Conservation (phyloP, 164 flowering plant species). For the Piper betle region DNA sequence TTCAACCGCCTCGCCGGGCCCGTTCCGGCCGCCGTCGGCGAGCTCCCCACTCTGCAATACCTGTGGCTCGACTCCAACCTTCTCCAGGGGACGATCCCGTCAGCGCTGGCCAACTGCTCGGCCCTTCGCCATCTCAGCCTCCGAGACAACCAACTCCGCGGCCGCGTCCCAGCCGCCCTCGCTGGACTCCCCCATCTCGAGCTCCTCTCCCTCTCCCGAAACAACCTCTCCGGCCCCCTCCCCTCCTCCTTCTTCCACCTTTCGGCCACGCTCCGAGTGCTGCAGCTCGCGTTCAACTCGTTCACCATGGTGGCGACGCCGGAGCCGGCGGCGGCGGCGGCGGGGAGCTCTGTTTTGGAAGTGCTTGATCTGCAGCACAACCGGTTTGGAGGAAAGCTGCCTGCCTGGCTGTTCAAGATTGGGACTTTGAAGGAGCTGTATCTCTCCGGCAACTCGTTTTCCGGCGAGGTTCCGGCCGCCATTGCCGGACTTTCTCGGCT, state of each 20-base stretch:
- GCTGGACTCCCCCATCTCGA: slow-evolving; percentile 46
- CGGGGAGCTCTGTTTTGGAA: slow-evolving; percentile 31
- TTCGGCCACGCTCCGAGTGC: slow-evolving; percentile 29
- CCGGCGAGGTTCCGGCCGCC: slow-evolving; percentile 34
- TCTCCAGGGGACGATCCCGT: slow-evolving; percentile 62
- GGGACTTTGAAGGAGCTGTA: slow-evolving; percentile 29
- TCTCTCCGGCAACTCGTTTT: slow-evolving; percentile 35
- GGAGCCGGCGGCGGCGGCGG: slow-evolving; percentile 19
- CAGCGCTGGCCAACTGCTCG: slow-evolving; percentile 68
- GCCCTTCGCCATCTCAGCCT: slow-evolving; percentile 59
- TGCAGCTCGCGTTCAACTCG: slow-evolving; percentile 53
- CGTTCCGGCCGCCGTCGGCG: slow-evolving; percentile 59
- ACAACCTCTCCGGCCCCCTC: slow-evolving; percentile 48
- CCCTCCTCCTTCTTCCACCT: slow-evolving; percentile 38
- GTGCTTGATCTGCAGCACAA: slow-evolving; percentile 53
- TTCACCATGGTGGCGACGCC: slow-evolving; percentile 45
- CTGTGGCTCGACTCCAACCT: slow-evolving; percentile 58
- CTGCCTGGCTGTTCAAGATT: slow-evolving; percentile 37
- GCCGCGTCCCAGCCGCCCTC: slow-evolving; percentile 52
- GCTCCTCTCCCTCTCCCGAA: slow-evolving; percentile 51
- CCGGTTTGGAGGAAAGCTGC: slow-evolving; percentile 41
- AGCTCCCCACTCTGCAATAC: slow-evolving; percentile 40
- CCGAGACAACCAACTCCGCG: slow-evolving; percentile 43
- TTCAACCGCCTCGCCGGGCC: slow-evolving; percentile 49
- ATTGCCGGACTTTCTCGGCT: slow-evolving; percentile 30